Percentiles rank a stretch among this genome's conserved stretches.
phyloP scores from a whole-genome alignment of 2,329 filamentous ascomycete genomes.

The Talaromyces sp. region DNA sequence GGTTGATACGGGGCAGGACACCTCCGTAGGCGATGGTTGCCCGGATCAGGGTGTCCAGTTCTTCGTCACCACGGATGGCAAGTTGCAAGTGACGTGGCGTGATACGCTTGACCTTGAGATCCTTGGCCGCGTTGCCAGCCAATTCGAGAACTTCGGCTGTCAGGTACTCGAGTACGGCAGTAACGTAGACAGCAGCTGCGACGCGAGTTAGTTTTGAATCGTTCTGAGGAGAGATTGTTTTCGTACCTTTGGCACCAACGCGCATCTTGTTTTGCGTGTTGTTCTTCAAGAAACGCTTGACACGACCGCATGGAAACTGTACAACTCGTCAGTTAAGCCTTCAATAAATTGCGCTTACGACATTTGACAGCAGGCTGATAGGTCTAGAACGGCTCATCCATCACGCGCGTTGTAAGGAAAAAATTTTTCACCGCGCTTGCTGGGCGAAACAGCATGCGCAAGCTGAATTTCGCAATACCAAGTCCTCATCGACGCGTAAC shows the following conservation, averaged over 20 bases:
- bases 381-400: background rate
- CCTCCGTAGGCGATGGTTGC: slow-evolving; percentile 98
- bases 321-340: background rate
- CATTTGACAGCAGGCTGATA: background rate
- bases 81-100: slow-evolving; percentile 96
- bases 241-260: slow-evolving; percentile 78
- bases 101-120: slow-evolving; percentile 99
- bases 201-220: background rate
- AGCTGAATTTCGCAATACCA: background rate
- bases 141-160: slow-evolving; percentile 97
- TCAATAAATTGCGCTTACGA: background rate
- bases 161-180: slow-evolving; percentile 94
- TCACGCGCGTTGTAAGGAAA: background rate
- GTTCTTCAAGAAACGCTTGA: slow-evolving; percentile 99
- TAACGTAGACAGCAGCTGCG: slow-evolving; percentile 91
- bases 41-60: slow-evolving; percentile 93
- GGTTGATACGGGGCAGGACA: slow-evolving; percentile 98
- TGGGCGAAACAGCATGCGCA: background rate
- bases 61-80: slow-evolving; percentile 96
- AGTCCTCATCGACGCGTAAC: background rate
- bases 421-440: background rate
- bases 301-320: slow-evolving; percentile 97
- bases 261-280: slow-evolving; percentile 99
- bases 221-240: background rate
- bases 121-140: slow-evolving; percentile 97